Base-by-base conservation (phyloP, 2,329 filamentous ascomycete genomes). In the Botryotinia convoluta region DNA sequence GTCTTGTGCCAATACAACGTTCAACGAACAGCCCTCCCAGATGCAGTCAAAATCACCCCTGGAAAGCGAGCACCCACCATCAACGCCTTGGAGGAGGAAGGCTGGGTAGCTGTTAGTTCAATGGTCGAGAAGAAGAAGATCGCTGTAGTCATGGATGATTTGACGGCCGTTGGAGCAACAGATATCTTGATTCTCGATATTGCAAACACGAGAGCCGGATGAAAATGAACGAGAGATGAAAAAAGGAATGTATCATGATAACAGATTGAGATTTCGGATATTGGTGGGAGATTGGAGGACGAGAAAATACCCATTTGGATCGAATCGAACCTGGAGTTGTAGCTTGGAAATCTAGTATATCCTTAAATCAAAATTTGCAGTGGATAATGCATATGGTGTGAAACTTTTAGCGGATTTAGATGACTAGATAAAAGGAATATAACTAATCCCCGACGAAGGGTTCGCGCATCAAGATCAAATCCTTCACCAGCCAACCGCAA, bases 1-100 rank as follows among this genome's bases (percentile, higher is more conserved):
- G 94, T 98, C 42, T 89, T 98, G 44, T 98, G 96, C 86, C 94
- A 97, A 81, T 99, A 98, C 87, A 99, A 99, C 84, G 89, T 98
- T 74, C 88, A 93, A 78, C 90, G 95, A 75, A 82, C 84, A 65
- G 88, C 89, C 71, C 88, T 99, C 73, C 80, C 86, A 12, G 84
- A 86, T 45, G 95, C 93, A 14, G 89, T 87, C 64, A 88, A 88
- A 78, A 93, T 98, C 81, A 98, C 96, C 0, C 96, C 96, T 0
- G 96, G 96, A 75, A 97, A 96, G 85, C 92, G 96, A 69, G 95
- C 96, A 3, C 93, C 96, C 3, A 98, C 95, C 3, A 88, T 98
- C 78, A 98, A 93, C n/a, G 86, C 92, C 26, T 86, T 99, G 4
- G 95, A 64, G 18, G 44, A 51, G 59, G 69, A 63, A 51, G 60